Evolutionary conservation across 169 alveolate genomes (phyloP), one percentile per base, ranked within the genome.

Genomic region (Plasmodium relictum): DNA sequence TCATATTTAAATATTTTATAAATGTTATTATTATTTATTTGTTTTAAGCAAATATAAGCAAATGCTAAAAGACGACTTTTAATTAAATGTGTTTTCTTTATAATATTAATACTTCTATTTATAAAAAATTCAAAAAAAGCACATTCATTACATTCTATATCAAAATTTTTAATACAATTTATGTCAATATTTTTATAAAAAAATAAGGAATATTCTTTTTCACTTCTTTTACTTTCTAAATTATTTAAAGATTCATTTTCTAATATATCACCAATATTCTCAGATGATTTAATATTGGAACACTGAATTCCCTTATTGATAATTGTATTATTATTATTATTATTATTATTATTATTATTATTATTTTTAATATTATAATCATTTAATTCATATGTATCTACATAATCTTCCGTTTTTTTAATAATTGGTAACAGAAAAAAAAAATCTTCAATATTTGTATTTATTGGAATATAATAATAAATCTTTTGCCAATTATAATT

Each of bases 31-130:
- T 24, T 48, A 83, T 68, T 83, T 54, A 66, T 50, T 6, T 52
- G 48, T 48, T 83, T 54, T 16, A 83, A 18, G 10, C 85, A 83
- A 9, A 83, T 24, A 20, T 83, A 83, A 14, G 66, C 76, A 31
- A 83, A 83, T n/a, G 70, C 56, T 26, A 83, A 37, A 22, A 83
- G 61, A 26, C 91, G 69, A 39, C 91, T 83, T 59, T 58, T 68
- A n/a, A 83, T 71, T 72, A 83, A 68, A 44, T 71, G 58, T 9
- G 91, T 83, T 68, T 62, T 69, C 59, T 68, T 66, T 61, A 83
- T 83, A 31, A 83, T 83, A 37, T 48, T 24, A 20, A 83, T 68
- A 22, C 83, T 20, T 22, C 91, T 31, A 24, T 48, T 68, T 59
- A 83, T 39, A 71, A 83, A 83, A 48, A 83, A 83, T 42, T 68